Evolutionary conservation across 768 basidiomycete genomes (phyloP).

Genomic region (Suillus spraguei): DNA sequence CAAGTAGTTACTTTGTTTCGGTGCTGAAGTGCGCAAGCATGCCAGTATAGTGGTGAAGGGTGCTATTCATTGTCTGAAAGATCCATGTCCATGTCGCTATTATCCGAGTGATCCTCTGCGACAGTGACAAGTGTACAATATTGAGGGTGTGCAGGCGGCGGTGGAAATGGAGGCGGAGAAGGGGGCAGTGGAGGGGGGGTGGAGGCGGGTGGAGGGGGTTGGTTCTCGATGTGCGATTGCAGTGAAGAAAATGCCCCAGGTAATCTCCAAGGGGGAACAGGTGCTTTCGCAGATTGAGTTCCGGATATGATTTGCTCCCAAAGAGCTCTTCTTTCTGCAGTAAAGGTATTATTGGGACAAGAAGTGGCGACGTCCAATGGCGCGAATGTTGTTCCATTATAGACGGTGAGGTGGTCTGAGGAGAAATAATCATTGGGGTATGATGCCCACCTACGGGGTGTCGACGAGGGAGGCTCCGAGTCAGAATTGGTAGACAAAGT

Average conservation of each 20-base stretch:
- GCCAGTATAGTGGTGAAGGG: not conserved
- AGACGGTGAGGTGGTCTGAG: slow-evolving; percentile 55
- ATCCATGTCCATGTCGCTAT: slow-evolving; percentile 27
- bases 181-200: slow-evolving; percentile 37
- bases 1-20: slow-evolving; percentile 25
- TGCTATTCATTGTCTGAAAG: slow-evolving; percentile 28
- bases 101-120: not conserved
- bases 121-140: not conserved
- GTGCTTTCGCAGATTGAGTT: slow-evolving; percentile 5
- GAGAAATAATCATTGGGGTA: slow-evolving; percentile 66
- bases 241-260: slow-evolving; percentile 26
- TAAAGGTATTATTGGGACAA: slow-evolving; percentile 35
- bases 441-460: slow-evolving; percentile 54
- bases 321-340: slow-evolving; percentile 39
- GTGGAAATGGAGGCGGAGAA: slow-evolving; percentile 24
- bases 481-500: slow-evolving; percentile 9
- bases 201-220: slow-evolving; percentile 36
- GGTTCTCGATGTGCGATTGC: slow-evolving; percentile 7
- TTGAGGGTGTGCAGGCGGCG: slow-evolving; percentile 1
- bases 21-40: slow-evolving; percentile 3
- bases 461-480: not conserved
- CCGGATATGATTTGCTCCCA: slow-evolving; percentile 42
- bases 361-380: slow-evolving; percentile 26
- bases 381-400: slow-evolving; percentile 44
- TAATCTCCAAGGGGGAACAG: slow-evolving; percentile 27